A percentile compares a stretch with the other conserved stretches of the same genome.
These are phyloP conservation scores for Zygoascus biomembranicola DNA, from an alignment of 805 yeast species.

Conservation along the genomic window DNA sequence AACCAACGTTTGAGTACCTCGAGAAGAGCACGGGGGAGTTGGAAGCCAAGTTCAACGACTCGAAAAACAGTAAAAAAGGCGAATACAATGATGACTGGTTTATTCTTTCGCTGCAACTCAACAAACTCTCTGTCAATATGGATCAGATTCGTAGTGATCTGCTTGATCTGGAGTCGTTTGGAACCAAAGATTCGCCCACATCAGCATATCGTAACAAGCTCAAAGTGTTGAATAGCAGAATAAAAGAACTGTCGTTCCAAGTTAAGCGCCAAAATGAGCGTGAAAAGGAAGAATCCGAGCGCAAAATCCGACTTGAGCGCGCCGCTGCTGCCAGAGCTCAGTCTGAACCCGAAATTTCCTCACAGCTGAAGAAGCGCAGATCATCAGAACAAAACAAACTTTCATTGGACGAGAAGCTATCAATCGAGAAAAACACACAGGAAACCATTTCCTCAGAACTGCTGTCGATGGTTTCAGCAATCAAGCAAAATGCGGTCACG, in stretches of 20 bases:
- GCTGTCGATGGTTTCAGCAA: constrained; percentile 38
- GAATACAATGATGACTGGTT: constrained; percentile 10
- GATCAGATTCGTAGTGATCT: constrained; percentile 14
- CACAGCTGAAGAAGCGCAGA: background rate
- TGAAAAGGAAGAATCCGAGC: background rate
- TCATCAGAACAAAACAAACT: background rate
- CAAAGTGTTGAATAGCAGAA: background rate
- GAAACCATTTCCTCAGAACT: constrained; percentile 42
- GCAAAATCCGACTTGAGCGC: background rate
- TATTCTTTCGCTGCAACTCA: constrained; percentile 12
- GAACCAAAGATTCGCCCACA: background rate
- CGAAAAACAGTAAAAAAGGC: background rate
- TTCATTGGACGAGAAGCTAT: constrained; percentile 19
- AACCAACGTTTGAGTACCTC: background rate
- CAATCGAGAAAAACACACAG: constrained; percentile 30
- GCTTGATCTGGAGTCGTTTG: constrained; percentile 13
- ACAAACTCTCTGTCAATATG: constrained; percentile 14
- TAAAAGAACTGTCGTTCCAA: background rate
- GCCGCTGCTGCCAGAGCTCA: background rate
- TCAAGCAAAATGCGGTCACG: constrained; percentile 40
- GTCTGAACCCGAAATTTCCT: background rate
- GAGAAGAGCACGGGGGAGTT: background rate
- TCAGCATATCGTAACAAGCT: background rate
- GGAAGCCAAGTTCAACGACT: background rate
- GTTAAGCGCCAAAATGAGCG: background rate